phyloP scores from a whole-genome alignment of 495 filamentous ascomycete species.

The Xylaria nigripes region DNA sequence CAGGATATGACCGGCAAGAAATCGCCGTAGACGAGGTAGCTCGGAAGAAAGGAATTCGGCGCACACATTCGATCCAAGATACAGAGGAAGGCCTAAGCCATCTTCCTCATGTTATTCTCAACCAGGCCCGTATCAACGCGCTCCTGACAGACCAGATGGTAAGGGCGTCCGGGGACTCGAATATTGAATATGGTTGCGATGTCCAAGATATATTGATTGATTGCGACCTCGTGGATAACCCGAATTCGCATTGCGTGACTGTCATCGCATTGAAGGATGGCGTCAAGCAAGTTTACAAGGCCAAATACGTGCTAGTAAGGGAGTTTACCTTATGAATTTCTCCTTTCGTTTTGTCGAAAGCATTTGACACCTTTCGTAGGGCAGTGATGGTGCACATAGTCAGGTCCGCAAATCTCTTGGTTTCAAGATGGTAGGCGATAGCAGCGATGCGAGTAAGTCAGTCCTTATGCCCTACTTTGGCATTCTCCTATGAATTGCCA shows the following conservation, averaged over 20 bases:
- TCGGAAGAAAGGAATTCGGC: slow-evolving; percentile 37
- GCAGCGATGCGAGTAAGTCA: slow-evolving; percentile 48
- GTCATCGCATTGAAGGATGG: slow-evolving; percentile 48
- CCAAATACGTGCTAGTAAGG: slow-evolving; percentile 63
- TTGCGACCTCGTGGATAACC: slow-evolving; percentile 28
- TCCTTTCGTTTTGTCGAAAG: background rate
- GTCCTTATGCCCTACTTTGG: background rate
- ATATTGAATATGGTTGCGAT: slow-evolving; percentile 54
- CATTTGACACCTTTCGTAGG: slow-evolving; percentile 32
- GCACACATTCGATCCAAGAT: slow-evolving; percentile 50
- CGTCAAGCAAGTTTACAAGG: slow-evolving; percentile 43
- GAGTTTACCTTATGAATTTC: background rate
- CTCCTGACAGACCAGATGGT: slow-evolving; percentile 47
- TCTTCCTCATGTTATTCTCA: slow-evolving; percentile 66
- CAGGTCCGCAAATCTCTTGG: slow-evolving; percentile 58
- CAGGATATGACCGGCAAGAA: background rate
- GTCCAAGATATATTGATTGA: slow-evolving; percentile 51
- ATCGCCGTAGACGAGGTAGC: slow-evolving; percentile 5
- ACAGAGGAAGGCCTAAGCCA: slow-evolving; percentile 57
- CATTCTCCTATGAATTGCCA: background rate
- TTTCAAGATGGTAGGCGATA: slow-evolving; percentile 66
- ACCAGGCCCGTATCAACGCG: slow-evolving; percentile 66
- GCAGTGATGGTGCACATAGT: slow-evolving; percentile 74
- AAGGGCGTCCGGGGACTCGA: slow-evolving; percentile 33
- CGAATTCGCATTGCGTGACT: slow-evolving; percentile 43